A percentile compares a stretch with the other conserved stretches of the same genome.
Evolutionary conservation across 2,329 filamentous ascomycete genomes (phyloP).

Genomic region (Phialophora tarda): DNA sequence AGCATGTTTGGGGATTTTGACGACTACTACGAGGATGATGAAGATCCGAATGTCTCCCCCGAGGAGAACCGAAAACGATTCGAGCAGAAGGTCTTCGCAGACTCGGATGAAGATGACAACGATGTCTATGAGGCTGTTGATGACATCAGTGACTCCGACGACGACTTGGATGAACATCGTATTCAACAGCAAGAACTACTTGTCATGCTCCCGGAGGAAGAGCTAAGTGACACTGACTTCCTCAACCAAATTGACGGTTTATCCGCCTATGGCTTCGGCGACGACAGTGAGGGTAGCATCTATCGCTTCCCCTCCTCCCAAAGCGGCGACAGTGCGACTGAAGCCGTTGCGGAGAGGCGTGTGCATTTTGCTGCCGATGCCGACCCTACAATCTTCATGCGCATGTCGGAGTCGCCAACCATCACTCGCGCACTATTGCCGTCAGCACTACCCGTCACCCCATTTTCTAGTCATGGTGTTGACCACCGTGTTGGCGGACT

Average conservation of each 20-base stretch:
- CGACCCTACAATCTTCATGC: slow-evolving; percentile 26
- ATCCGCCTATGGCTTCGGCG: slow-evolving; percentile 40
- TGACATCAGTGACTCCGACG: slow-evolving; percentile 79
- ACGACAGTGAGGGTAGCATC: slow-evolving; percentile 44
- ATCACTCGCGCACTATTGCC: slow-evolving; percentile 39
- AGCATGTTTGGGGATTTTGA: slow-evolving; percentile 35
- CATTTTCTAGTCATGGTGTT: slow-evolving; percentile 13
- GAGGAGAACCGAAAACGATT: slow-evolving; percentile 37
- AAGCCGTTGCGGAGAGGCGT: slow-evolving; percentile 58
- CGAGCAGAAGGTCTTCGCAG: slow-evolving; percentile 36
- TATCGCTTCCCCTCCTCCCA: slow-evolving; percentile 38
- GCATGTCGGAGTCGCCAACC: slow-evolving; percentile 38
- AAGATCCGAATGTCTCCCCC: slow-evolving; percentile 31
- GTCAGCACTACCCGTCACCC: slow-evolving; percentile 36
- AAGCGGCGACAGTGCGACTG: slow-evolving; percentile 45
- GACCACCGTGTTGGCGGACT: slow-evolving; percentile 23
- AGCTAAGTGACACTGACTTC: slow-evolving; percentile 35
- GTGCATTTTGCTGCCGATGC: slow-evolving; percentile 68
- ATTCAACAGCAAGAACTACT: slow-evolving; percentile 40
- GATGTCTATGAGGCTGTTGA: slow-evolving; percentile 72
- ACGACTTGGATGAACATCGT: slow-evolving; percentile 78
- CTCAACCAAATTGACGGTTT: slow-evolving; percentile 41
- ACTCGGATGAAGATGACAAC: slow-evolving; percentile 46
- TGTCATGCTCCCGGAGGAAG: slow-evolving; percentile 45
- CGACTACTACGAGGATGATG: slow-evolving; percentile 31